Conservation (phyloP, 1,284 basidiomycete species). For the Tilletia caries region DNA sequence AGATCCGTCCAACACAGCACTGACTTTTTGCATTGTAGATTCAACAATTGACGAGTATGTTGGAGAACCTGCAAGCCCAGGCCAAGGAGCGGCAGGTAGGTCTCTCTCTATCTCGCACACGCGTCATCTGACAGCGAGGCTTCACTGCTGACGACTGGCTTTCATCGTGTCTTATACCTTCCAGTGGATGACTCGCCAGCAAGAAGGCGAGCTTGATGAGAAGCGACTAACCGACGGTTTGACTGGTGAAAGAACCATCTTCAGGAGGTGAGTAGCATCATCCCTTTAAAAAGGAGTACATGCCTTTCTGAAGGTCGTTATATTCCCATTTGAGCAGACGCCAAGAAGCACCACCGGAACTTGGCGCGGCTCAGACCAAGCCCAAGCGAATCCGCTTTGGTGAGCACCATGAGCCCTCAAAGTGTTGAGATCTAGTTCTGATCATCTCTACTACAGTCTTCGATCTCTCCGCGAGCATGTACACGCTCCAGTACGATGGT, state of each 20-base stretch:
- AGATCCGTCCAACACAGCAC: background rate
- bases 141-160: too few species aligned
- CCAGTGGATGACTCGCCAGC: constrained; percentile 52
- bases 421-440: too few species aligned
- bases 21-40: constrained; percentile 26
- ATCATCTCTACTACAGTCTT: constrained; percentile 27
- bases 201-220: constrained; percentile 55
- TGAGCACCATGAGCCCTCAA: too few species aligned
- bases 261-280: constrained; percentile 29
- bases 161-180: too few species aligned
- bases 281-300: background rate
- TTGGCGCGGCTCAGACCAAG: constrained; percentile 52
- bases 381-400: constrained; percentile 54
- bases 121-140: too few species aligned
- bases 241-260: constrained; percentile 53
- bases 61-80: constrained; percentile 53
- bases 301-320: background rate
- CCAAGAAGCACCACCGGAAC: constrained; percentile 48
- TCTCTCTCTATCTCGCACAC: constrained; percentile 13
- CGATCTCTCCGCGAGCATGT: constrained; percentile 51
- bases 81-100: constrained; percentile 45
- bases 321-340: constrained; percentile 18
- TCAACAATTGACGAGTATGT: constrained; percentile 42
- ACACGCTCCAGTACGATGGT: constrained; percentile 51
- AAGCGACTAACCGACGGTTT: constrained; percentile 51